A percentile compares a stretch with the other conserved stretches of the same genome.
Conservation (phyloP, 176 grass and related monocot genomes). For the Triticum turgidum region DNA sequence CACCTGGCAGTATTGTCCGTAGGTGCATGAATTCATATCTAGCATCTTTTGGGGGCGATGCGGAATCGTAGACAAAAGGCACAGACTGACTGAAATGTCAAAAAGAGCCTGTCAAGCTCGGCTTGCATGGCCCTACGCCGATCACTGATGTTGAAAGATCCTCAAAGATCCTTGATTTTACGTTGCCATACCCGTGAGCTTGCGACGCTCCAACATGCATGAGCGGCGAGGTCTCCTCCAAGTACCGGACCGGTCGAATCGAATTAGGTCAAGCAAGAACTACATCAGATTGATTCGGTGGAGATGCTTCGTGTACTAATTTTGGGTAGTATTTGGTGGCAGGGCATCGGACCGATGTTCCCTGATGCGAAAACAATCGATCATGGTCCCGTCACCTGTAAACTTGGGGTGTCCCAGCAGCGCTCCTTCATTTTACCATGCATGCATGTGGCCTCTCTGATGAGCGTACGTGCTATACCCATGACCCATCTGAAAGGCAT, state of each 20-base stretch:
- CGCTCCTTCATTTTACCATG: constrained; percentile 25
- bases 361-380: constrained; percentile 10
- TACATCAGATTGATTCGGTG: neutral
- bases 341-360: constrained; percentile 13
- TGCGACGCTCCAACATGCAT: neutral
- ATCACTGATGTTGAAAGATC: neutral
- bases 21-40: neutral
- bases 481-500: no score
- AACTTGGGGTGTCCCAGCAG: neutral
- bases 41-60: neutral
- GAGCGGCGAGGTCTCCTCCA: neutral
- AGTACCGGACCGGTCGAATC: neutral
- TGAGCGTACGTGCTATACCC: no score
- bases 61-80: neutral
- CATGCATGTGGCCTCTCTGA: neutral
- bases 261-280: neutral
- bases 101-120: neutral
- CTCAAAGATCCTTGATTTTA: neutral
- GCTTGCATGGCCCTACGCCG: neutral
- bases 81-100: neutral
- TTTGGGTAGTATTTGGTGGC: neutral
- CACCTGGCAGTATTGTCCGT: neutral
- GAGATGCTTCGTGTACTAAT: neutral
- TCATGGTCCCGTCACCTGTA: constrained; percentile 27
- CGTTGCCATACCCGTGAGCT: neutral